Conservation (phyloP, 2,329 filamentous ascomycete species). For the Alternaria sp. region DNA sequence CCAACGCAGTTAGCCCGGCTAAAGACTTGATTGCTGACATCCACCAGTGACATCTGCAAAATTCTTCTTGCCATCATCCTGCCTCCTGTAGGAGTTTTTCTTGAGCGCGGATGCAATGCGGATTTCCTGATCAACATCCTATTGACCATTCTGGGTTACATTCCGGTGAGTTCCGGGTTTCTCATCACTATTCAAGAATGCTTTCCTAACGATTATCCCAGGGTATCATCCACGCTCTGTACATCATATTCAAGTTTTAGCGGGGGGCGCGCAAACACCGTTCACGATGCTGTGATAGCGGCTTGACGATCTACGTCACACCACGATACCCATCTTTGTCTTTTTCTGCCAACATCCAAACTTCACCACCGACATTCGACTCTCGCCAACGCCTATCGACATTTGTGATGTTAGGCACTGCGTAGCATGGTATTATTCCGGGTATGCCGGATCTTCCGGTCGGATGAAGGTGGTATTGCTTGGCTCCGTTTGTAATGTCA, state of each 20-base stretch:
- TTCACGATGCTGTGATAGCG: conserved; percentile 20
- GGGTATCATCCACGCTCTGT: conserved; percentile 89
- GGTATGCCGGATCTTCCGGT: conserved; percentile 16
- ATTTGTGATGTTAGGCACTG: conserved; percentile 3
- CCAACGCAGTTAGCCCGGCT: neutral
- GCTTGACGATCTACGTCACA: conserved; percentile 25
- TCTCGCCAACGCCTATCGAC: conserved; percentile 4
- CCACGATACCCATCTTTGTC: conserved; percentile 48
- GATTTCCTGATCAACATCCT: conserved; percentile 94
- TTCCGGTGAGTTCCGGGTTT: conserved; percentile 62
- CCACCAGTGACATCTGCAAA: conserved; percentile 74
- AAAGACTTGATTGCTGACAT: conserved; percentile 25
- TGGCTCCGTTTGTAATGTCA: conserved; percentile 19
- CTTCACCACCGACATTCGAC: conserved; percentile 5
- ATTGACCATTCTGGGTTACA: conserved; percentile 68
- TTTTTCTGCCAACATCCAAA: conserved; percentile 18
- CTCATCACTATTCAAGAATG: neutral
- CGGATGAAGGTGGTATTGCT: conserved; percentile 7
- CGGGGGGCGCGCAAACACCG: conserved; percentile 21
- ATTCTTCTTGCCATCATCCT: conserved; percentile 89
- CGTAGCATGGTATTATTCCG: conserved; percentile 1
- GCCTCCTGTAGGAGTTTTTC: conserved; percentile 90
- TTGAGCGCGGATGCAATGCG: conserved; percentile 87
- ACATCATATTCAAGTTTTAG: conserved; percentile 92
- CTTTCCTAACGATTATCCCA: conserved; percentile 27